Evolutionary conservation across 2,329 filamentous ascomycete genomes (phyloP), one percentile per base, ranked within the genome.

Genomic region (Gnomoniopsis sp.): DNA sequence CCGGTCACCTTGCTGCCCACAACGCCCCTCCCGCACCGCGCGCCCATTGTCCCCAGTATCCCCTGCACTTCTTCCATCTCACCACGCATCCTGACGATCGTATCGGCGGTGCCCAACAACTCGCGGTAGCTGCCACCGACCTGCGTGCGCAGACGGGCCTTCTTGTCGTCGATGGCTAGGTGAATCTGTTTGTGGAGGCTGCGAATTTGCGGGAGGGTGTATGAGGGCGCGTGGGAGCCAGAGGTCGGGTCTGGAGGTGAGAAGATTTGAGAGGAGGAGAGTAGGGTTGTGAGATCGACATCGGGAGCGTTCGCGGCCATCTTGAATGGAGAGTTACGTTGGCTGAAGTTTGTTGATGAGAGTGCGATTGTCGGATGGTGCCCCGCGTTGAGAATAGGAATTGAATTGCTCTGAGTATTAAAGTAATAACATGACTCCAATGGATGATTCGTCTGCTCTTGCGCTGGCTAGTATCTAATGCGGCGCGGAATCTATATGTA

Each of bases 71-170:
- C 76, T 61, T 88, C 83, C 75, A 95, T 93, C 69, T 93, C 87
- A 43, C 74, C 75, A 65, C 91, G 89, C 91, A 98, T 96, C 61
- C 87, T 83, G 56, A 97, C 89, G 65, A 98, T 98, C n/a, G 88
- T 88, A 74, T 97, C 93, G 56, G 93, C 93, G 0, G 93, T 97
- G 54, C 90, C 90, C 26, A 98, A 85, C 10, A 98, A 85, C 67
- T 95, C 91, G 65, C 93, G 89, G 74, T 98, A 98, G 68, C 83
- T 86, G 59, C 77, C 79, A 64, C 85, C 85, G 62, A 88, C 85
- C 69, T 86, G 82, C 19, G 80, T 85, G 65, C 85, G 84, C 67
- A 88, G 77, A 34, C 84, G 84, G 52, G 76, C 77, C 36, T 83
- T 79, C 66, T 86, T 86, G 69, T 88, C 85, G 63, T 87, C 85